Conservation (phyloP, 495 filamentous ascomycete genomes). For the Penicillium parvum region DNA sequence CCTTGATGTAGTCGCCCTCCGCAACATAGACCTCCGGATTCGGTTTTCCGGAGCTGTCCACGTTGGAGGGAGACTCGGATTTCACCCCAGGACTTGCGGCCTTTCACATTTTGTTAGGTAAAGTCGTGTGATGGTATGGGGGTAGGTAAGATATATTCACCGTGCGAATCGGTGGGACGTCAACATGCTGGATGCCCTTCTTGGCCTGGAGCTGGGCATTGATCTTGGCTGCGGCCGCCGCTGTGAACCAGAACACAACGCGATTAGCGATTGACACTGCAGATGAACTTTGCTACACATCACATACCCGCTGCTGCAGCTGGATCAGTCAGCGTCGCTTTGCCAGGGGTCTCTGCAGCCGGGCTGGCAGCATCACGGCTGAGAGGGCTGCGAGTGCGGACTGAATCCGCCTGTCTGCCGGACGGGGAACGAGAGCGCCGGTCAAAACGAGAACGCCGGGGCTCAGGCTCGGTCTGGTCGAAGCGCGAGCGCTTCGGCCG, state of each 20-base stretch:
- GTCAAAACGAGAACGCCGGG: constrained; percentile 74
- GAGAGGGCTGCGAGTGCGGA: constrained; percentile 78
- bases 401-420: constrained; percentile 52
- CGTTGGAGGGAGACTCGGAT: constrained; percentile 42
- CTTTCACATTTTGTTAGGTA: constrained; percentile 28
- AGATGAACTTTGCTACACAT: neutral
- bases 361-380: constrained; percentile 53
- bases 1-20: constrained; percentile 95
- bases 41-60: constrained; percentile 54
- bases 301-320: constrained; percentile 78
- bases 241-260: constrained; percentile 37
- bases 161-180: constrained; percentile 81
- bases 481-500: constrained; percentile 86
- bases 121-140: too few relatives aligned
- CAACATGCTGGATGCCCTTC: constrained; percentile 89
- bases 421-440: constrained; percentile 82
- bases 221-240: constrained; percentile 88
- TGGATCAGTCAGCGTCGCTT: constrained; percentile 55
- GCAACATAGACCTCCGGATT: constrained; percentile 88
- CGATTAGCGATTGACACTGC: constrained; percentile 13
- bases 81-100: constrained; percentile 47
- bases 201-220: constrained; percentile 89
- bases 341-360: constrained; percentile 31
- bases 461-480: constrained; percentile 79
- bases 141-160: constrained; percentile 39